phyloP scores from a whole-genome alignment of 768 basidiomycete genomes.

The Rhodotorula kratochvilovae region DNA sequence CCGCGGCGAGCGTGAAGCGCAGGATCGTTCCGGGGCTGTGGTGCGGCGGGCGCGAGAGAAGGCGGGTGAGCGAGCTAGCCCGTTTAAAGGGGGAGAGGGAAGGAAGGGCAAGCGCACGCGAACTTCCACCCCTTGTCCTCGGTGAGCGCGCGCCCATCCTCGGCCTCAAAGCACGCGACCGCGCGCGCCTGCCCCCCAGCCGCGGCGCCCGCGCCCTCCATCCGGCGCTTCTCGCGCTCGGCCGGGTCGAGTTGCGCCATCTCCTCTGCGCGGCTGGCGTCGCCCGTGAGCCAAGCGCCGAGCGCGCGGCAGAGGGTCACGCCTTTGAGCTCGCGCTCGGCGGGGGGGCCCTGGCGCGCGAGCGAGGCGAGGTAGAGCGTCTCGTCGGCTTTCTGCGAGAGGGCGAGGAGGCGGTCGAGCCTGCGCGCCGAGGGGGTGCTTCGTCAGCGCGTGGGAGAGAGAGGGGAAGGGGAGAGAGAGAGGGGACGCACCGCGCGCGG shows the following conservation, averaged over 20 bases:
- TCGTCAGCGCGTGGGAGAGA: not conserved
- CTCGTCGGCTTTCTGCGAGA: slow-evolving; percentile 22
- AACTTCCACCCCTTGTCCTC: slow-evolving; percentile 18
- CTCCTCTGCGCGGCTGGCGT: slow-evolving; percentile 15
- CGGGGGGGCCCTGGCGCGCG: slow-evolving; percentile 19
- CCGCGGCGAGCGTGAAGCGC: slow-evolving; percentile 16
- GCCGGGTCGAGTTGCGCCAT: not conserved
- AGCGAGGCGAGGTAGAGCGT: slow-evolving; percentile 13
- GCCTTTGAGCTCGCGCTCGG: slow-evolving; percentile 19
- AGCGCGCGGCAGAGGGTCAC: slow-evolving; percentile 14
- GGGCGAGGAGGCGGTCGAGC: slow-evolving; percentile 20
- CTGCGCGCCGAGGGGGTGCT: not conserved
- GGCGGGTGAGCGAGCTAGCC: not conserved
- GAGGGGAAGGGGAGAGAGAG: not conserved
- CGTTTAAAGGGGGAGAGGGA: no score
- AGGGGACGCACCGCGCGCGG: slow-evolving; percentile 12
- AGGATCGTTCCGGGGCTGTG: slow-evolving; percentile 18
- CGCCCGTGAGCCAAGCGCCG: slow-evolving; percentile 23
- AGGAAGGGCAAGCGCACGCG: not conserved
- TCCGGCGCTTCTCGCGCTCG: not conserved
- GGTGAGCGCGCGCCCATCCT: not conserved
- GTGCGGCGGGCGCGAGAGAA: not conserved
- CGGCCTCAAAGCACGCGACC: not conserved
- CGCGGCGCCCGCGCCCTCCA: not conserved
- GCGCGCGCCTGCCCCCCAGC: no score